Conservation (phyloP, 495 filamentous ascomycete genomes). For the Daldinia childiae region DNA sequence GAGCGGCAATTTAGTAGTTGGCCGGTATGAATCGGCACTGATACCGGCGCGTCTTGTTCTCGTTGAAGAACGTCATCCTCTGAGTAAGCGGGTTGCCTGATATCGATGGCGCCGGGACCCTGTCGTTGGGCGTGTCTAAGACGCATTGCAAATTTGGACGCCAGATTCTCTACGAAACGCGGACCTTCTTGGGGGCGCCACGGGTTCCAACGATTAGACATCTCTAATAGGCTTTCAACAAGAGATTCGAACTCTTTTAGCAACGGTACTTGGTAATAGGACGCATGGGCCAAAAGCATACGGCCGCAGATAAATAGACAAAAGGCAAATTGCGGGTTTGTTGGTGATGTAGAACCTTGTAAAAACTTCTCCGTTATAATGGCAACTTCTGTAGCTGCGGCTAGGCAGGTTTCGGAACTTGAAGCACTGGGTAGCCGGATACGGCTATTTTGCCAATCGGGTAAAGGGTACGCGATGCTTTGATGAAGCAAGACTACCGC, state of each 20-base stretch:
- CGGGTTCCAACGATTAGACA: not conserved
- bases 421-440: constrained; percentile 50
- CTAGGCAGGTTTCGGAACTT: constrained; percentile 55
- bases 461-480: constrained; percentile 53
- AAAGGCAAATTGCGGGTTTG: constrained; percentile 53
- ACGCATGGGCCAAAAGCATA: not conserved
- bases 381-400: constrained; percentile 53
- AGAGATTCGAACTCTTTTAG: not conserved
- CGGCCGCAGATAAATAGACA: constrained; percentile 52
- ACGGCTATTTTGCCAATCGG: constrained; percentile 46
- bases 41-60: not conserved
- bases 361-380: constrained; percentile 53
- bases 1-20: not conserved
- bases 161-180: not conserved
- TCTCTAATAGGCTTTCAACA: not conserved
- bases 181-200: not conserved
- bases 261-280: not conserved
- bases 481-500: constrained; percentile 59
- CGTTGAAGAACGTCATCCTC: not conserved
- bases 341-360: constrained; percentile 40
- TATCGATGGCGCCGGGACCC: not conserved
- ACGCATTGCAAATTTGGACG: not conserved
- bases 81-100: not conserved
- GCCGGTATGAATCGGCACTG: not conserved
- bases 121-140: not conserved